phyloP scores from a whole-genome alignment of 73 alveolate genomes.

The Blepharisma japonicum region DNA sequence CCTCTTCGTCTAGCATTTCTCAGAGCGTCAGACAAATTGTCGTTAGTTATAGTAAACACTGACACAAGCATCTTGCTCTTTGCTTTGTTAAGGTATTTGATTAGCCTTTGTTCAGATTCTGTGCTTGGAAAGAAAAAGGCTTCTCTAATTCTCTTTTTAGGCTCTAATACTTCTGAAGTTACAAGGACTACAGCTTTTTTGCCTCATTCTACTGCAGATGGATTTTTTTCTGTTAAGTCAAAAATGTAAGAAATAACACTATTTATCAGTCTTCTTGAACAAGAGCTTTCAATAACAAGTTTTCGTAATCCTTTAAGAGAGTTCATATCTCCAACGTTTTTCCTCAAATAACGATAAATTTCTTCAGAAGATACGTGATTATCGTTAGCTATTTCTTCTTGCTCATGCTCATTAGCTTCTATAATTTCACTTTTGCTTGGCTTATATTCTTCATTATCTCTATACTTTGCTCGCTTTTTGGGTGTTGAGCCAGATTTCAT shows the following conservation, averaged over 20 bases:
- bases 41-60: conserved; percentile 85
- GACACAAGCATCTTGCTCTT: conserved; percentile 71
- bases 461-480: too few species aligned
- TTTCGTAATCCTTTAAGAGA: too few species aligned
- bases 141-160: conserved; percentile 51
- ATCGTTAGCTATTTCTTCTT: too few species aligned
- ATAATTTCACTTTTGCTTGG: too few species aligned
- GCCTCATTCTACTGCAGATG: conserved; percentile 7
- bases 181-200: conserved; percentile 23
- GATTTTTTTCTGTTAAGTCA: neutral
- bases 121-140: conserved; percentile 70
- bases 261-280: too few species aligned
- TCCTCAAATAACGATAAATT: too few species aligned
- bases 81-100: conserved; percentile 53
- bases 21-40: conserved; percentile 75
- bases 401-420: too few species aligned
- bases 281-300: too few species aligned
- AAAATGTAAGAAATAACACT: neutral
- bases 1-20: conserved; percentile 75
- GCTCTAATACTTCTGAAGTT: conserved; percentile 41
- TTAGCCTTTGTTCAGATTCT: conserved; percentile 38
- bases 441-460: too few species aligned
- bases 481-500: too few species aligned
- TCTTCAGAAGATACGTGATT: too few species aligned
- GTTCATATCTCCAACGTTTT: too few species aligned